Conservation (phyloP, 257 asterid genomes). For the Przewalskia tangutica region DNA sequence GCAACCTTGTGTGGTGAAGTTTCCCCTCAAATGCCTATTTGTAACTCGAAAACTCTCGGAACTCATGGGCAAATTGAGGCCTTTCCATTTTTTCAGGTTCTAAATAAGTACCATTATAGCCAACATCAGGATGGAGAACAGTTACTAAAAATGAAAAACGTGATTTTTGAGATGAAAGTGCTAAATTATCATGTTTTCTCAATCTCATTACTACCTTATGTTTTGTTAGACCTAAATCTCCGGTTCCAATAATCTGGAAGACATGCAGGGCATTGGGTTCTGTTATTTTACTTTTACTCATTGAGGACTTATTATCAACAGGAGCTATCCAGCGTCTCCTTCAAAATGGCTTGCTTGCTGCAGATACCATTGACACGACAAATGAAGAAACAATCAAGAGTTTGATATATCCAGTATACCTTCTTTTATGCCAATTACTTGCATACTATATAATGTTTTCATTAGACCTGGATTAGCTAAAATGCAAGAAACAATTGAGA, state of each 20-base stretch:
- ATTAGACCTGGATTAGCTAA: conserved; percentile 4
- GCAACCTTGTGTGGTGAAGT: background rate
- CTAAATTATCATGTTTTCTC: background rate
- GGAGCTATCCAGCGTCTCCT: conserved; percentile 91
- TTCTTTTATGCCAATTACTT: conserved; percentile 6
- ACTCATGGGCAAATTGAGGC: background rate
- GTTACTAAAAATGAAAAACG: background rate
- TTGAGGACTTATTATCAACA: conserved; percentile 19
- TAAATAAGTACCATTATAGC: background rate
- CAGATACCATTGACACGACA: conserved; percentile 62
- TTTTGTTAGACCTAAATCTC: background rate
- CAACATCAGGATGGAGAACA: background rate
- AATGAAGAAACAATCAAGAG: conserved; percentile 61
- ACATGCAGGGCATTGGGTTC: background rate
- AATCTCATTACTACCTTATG: background rate
- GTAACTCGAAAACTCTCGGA: background rate
- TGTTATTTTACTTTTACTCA: background rate
- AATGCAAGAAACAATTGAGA: background rate
- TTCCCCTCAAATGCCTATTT: background rate
- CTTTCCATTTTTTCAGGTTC: background rate
- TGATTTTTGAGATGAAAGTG: background rate
- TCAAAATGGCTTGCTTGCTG: conserved; percentile 64
- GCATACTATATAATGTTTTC: background rate
- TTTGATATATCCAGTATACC: conserved; percentile 71
- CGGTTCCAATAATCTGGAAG: background rate